phyloP scores from a whole-genome alignment of 192 early-diverging fungal genomes.

The Podila epicladia region DNA sequence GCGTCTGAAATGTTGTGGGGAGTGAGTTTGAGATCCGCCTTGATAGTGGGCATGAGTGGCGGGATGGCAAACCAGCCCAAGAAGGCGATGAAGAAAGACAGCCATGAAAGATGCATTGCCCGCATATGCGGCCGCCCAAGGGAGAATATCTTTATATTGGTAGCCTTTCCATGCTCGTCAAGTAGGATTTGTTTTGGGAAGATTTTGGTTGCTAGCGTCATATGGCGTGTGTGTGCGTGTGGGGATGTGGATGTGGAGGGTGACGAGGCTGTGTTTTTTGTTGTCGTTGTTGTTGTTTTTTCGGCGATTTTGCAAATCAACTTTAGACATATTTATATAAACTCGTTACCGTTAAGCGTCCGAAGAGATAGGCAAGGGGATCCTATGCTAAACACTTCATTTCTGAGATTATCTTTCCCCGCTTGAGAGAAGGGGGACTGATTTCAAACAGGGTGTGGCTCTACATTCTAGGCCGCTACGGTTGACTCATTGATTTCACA shows the following conservation, averaged over 20 bases:
- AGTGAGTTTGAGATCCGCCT: slow-evolving; percentile 60
- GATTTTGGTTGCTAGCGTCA: slow-evolving; percentile 22
- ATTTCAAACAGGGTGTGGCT: no score
- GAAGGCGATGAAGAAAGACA: slow-evolving; percentile 57
- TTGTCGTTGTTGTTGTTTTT: neutral
- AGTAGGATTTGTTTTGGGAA: slow-evolving; percentile 33
- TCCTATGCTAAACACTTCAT: no score
- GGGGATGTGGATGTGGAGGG: neutral
- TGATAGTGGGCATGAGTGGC: slow-evolving; percentile 65
- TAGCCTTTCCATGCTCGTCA: slow-evolving; percentile 47
- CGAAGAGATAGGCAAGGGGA: no score
- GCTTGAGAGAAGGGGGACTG: no score
- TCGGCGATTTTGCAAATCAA: neutral
- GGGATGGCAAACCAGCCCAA: slow-evolving; percentile 70
- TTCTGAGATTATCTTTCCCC: no score
- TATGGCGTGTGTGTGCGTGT: neutral
- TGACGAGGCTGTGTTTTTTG: neutral
- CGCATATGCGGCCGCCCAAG: slow-evolving; percentile 50
- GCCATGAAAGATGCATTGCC: slow-evolving; percentile 51
- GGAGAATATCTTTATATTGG: slow-evolving; percentile 45
- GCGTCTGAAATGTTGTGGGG: slow-evolving; percentile 51
- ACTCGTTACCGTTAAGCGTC: no score
- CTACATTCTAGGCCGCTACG: no score
- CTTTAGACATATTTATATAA: slow-evolving; percentile 6
- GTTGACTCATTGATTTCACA: no score